Evolutionary conservation across 2,329 filamentous ascomycete genomes (phyloP), one percentile per base, ranked within the genome.

Genomic region (Aureobasidium zeae): DNA sequence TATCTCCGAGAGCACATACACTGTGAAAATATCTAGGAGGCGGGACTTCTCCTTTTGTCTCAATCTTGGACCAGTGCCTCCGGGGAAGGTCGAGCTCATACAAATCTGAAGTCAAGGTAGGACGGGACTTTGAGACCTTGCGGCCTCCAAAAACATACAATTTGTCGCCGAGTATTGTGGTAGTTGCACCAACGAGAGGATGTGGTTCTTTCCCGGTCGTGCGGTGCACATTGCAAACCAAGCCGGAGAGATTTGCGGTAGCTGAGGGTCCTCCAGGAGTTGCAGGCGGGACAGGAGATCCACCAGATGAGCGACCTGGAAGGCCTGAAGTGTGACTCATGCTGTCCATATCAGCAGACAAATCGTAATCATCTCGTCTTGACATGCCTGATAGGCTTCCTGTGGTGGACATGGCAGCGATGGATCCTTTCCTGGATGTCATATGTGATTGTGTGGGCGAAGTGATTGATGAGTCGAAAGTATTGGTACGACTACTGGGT

Each of bases 21-120:
- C 87, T 96, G 68, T 98, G 91, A 53, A 98, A 98, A 61, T 98
- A 98, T 49, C 91, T 77, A 7, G 91, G 86, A 2, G 87, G 83
- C 1, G 91, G 91, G 26, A 93, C 69, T 55, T 96, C 87, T 32
- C 91, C 91, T 20, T 71, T 74, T 0, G 85, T 80, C 42, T 94
- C 85, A 17, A 96, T 62, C 60, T 88, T 95, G 10, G 81, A 86
- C 91, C 91, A 98, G 63, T 96, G 87, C 46, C 91, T 77, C 43
- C 81, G 76, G 50, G 95, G 84, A 33, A 98, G 72, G 61, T 98
- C 89, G 45, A 98, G 69, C 61, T 96, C 89, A 63, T 94, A 96
- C 48, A 98, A 69, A 56, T 95, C 86, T 5, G 87, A 82, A 1
- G 88, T 95, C 49, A 98, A 68, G 38, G 86, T 81, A 7, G 88